phyloP scores from a whole-genome alignment of 1,284 basidiomycete genomes.

The Sutorius eximius region DNA sequence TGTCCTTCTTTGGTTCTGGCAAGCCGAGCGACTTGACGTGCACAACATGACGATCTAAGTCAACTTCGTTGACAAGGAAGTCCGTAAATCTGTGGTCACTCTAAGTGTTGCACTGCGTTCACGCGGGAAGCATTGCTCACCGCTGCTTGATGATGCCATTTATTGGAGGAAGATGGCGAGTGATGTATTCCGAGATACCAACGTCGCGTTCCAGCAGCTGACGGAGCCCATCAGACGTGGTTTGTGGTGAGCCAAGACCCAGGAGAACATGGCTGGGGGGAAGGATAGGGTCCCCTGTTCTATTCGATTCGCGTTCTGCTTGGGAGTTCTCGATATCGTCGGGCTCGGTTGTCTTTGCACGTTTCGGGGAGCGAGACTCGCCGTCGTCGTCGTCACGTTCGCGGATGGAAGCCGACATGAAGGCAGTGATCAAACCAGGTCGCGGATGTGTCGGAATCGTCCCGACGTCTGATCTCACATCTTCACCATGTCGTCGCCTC shows the following conservation, averaged over 20 bases:
- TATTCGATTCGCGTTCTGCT: conserved; percentile 2
- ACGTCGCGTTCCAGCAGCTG: conserved; percentile 81
- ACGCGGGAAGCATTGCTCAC: conserved; percentile 42
- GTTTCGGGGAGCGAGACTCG: conserved; percentile 53
- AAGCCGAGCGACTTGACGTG: conserved; percentile 75
- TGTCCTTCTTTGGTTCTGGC: conserved; percentile 53
- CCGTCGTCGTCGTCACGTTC: conserved; percentile 53
- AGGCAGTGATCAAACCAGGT: background rate
- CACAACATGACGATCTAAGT: conserved; percentile 74
- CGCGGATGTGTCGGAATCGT: background rate
- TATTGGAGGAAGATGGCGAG: conserved; percentile 67
- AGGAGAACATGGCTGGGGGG: conserved; percentile 73
- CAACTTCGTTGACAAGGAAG: conserved; percentile 90
- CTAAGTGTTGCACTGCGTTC: conserved; percentile 2
- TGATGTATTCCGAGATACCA: conserved; percentile 88
- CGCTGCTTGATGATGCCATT: conserved; percentile 94
- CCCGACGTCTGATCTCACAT: background rate
- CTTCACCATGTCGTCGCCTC: conserved; percentile 42
- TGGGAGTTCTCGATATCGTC: conserved; percentile 14
- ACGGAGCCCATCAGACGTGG: conserved; percentile 45
- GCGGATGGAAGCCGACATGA: conserved; percentile 38
- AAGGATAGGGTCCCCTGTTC: conserved; percentile 42
- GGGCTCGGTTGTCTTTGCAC: conserved; percentile 48
- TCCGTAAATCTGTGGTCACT: conserved; percentile 77
- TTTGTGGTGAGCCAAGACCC: conserved; percentile 52